phyloP scores from a whole-genome alignment of 306 rosid genomes.

The Lablab purpureus region DNA sequence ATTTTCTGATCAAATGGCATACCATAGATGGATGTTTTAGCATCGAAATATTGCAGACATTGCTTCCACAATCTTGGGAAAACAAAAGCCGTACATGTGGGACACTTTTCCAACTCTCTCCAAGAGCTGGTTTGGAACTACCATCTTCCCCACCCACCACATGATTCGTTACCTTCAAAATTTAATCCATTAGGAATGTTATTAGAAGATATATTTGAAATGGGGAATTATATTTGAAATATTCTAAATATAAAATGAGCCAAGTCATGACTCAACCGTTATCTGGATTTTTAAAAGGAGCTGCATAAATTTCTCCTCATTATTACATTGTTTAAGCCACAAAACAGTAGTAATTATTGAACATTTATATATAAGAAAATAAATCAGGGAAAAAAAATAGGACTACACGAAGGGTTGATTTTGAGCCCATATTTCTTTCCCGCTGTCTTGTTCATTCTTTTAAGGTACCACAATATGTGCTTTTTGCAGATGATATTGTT shows the following conservation, averaged over 20 bases:
- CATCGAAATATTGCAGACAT: conserved; percentile 54
- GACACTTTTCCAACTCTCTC: conserved; percentile 93
- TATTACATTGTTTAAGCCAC: not conserved
- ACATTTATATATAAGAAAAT: conserved; percentile 2
- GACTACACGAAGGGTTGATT: not conserved
- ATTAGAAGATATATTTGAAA: conserved; percentile 32
- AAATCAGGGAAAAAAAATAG: not conserved
- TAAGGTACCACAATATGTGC: not conserved
- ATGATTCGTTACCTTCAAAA: conserved; percentile 89
- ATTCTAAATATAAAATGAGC: conserved; percentile 25
- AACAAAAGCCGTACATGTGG: conserved; percentile 79
- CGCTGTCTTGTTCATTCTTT: not conserved
- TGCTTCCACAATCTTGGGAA: conserved; percentile 64
- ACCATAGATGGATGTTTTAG: conserved; percentile 83
- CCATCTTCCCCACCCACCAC: conserved; percentile 89
- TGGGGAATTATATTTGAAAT: not conserved
- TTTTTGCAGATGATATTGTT: not conserved
- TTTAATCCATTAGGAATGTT: conserved; percentile 36
- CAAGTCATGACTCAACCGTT: conserved; percentile 14
- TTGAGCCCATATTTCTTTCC: not conserved
- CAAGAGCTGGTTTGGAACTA: conserved; percentile 85
- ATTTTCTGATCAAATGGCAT: conserved; percentile 42
- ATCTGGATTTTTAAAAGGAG: not conserved
- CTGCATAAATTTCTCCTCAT: not conserved
- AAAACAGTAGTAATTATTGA: conserved; percentile 4